Evolutionary conservation across 2,329 filamentous ascomycete species (phyloP).

Genomic region (Scopulariopsis brevicaulis): DNA sequence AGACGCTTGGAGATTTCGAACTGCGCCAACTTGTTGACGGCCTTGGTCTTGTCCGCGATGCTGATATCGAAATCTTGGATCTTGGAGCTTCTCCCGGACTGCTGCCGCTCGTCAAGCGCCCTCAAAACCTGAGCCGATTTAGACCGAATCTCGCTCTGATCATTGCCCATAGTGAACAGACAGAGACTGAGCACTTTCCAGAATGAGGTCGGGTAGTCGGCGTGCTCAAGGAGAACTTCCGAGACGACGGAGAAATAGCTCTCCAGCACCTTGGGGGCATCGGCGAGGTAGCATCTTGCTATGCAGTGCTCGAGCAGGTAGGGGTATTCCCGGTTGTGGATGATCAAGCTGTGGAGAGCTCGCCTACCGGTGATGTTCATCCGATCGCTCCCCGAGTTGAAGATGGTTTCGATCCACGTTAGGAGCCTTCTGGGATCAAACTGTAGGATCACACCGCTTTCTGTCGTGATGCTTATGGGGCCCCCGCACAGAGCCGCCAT

Average conservation of each 20-base stretch:
- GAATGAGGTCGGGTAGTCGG: constrained; percentile 74
- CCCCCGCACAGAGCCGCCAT: constrained; percentile 89
- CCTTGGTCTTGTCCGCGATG: constrained; percentile 95
- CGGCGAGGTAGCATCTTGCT: constrained; percentile 76
- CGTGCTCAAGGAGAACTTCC: constrained; percentile 71
- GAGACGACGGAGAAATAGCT: constrained; percentile 94
- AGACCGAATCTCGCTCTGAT: constrained; percentile 77
- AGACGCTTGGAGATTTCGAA: constrained; percentile 92
- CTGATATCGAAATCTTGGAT: constrained; percentile 97
- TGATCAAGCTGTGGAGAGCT: constrained; percentile 78
- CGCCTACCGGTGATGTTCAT: constrained; percentile 83
- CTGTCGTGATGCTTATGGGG: constrained; percentile 77
- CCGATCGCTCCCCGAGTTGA: constrained; percentile 81
- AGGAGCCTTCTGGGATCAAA: constrained; percentile 92
- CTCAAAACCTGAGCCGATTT: constrained; percentile 77
- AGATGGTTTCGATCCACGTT: constrained; percentile 90
- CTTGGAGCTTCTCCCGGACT: constrained; percentile 64
- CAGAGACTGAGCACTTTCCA: constrained; percentile 86
- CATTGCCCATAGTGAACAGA: constrained; percentile 85
- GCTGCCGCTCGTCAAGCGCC: constrained; percentile 70
- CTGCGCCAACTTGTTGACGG: constrained; percentile 93
- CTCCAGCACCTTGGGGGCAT: constrained; percentile 71
- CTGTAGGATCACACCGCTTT: constrained; percentile 75
- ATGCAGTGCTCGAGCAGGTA: constrained; percentile 85
- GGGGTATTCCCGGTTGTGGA: constrained; percentile 79